phyloP scores from a whole-genome alignment of 805 yeast genomes.

The Metschnikowia henanensis region DNA sequence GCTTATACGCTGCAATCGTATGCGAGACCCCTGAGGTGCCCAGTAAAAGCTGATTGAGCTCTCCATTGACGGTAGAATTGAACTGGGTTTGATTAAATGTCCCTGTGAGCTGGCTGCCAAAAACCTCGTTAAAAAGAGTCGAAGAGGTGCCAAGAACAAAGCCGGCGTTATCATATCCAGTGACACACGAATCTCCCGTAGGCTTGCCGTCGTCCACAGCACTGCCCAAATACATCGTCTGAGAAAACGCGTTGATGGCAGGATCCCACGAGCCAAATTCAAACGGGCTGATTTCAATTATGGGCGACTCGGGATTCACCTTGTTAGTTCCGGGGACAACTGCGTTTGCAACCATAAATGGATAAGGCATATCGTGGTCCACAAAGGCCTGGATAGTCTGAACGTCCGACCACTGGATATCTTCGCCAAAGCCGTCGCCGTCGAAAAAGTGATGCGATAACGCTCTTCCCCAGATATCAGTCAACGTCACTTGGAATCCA shows the following conservation, averaged over 20 bases:
- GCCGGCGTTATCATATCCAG: conserved; percentile 57
- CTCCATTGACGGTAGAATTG: conserved; percentile 7
- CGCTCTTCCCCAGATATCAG: conserved; percentile 43
- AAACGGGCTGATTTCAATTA: conserved; percentile 60
- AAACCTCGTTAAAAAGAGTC: conserved; percentile 48
- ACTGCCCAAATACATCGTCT: conserved; percentile 53
- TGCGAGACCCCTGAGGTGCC: conserved; percentile 42
- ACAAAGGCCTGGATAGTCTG: conserved; percentile 22
- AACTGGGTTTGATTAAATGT: conserved; percentile 25
- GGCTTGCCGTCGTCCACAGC: conserved; percentile 44
- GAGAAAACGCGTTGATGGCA: conserved; percentile 43
- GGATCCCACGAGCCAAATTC: conserved; percentile 71
- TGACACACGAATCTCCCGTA: conserved; percentile 36
- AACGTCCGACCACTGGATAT: conserved; percentile 16
- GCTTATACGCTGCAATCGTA: conserved; percentile 49
- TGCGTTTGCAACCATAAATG: conserved; percentile 42
- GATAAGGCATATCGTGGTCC: conserved; percentile 45
- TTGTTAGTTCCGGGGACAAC: conserved; percentile 35
- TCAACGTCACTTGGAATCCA: conserved; percentile 34
- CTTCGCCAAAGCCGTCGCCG: conserved; percentile 24
- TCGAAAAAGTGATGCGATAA: conserved; percentile 36
- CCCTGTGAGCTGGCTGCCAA: conserved; percentile 22
- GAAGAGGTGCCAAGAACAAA: conserved; percentile 65
- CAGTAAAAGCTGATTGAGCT: background rate
- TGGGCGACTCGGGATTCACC: conserved; percentile 33